Evolutionary conservation across 495 filamentous ascomycete species (phyloP), one percentile per base, ranked within the genome.

Genomic region (Hypoxylon rickii): DNA sequence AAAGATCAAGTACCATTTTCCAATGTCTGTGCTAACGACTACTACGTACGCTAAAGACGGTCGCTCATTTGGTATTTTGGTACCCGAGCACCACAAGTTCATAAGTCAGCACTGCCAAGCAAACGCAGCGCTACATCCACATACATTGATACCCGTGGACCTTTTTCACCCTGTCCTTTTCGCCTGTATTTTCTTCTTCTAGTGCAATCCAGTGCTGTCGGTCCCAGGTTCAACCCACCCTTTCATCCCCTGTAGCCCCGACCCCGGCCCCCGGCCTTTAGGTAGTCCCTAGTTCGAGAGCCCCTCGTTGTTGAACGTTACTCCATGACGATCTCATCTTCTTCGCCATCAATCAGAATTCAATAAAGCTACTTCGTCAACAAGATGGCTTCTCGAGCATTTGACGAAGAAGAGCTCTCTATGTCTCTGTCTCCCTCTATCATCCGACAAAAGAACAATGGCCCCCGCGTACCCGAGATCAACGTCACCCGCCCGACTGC

Each of bases 391-490:
- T 76, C 79, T 18, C 51, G 65, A 63, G 73, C 72, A 42, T 82
- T 84, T 67, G 89, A 96, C 69, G 89, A 95, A 75, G 92, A 95
- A 73, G 92, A 96, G 75, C 85, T 96, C 40, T 89, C 91, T 68
- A 88, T 96, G 72, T 90, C 90, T 56, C 80, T 96, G 38, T 83
- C 86, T 13, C 74, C 76, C 7, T 80, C 88, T 33, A 74, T 85
- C 61, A 81, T 86, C 63, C 83, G 85, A 37, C 83, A 73, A 38
- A 76, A 70, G 57, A 69, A 70, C 49, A 64, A 64, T 37, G 57
- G 57, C 44, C 49, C 56, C 31, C 53, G 54, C 45, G 52, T 66
- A 44, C 66, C 66, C 32, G 58, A 63, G 33, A 69, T 69, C 31
- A 64, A 69, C 44, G 58, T 68, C 45, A 66, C 59, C 17, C 61